A percentile compares a stretch with the other conserved stretches of the same genome.
These are phyloP conservation scores for Suhomyces prunicola DNA, from an alignment of 805 yeast genomes.

Conservation along the genomic window DNA sequence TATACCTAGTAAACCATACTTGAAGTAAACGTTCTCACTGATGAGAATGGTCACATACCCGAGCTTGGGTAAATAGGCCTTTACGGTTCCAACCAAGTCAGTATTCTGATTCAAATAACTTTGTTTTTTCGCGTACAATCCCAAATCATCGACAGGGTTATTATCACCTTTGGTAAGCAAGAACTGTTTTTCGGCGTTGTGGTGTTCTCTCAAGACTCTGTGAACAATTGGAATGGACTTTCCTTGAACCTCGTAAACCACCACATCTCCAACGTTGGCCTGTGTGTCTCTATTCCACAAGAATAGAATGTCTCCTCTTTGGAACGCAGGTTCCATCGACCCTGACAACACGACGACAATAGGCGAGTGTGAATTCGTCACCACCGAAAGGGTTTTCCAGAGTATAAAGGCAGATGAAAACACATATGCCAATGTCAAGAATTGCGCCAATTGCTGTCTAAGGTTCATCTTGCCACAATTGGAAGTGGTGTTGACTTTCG, in stretches of 20 bases:
- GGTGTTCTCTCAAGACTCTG: constrained; percentile 86
- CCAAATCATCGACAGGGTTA: constrained; percentile 86
- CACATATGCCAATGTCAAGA: constrained; percentile 71
- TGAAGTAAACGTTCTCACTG: constrained; percentile 83
- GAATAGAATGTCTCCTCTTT: constrained; percentile 91
- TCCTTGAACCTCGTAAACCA: constrained; percentile 80
- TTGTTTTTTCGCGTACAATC: constrained; percentile 74
- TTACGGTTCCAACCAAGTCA: constrained; percentile 89
- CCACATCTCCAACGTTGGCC: constrained; percentile 84
- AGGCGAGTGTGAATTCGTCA: constrained; percentile 85
- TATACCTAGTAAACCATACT: constrained; percentile 70
- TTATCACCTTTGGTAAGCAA: constrained; percentile 95
- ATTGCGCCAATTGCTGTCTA: constrained; percentile 60
- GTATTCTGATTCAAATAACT: constrained; percentile 68
- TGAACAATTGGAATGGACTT: constrained; percentile 95
- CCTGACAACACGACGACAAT: constrained; percentile 96
- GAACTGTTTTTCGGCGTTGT: constrained; percentile 54
- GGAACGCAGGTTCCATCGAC: constrained; percentile 99
- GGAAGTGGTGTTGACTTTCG: not conserved
- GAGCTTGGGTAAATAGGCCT: constrained; percentile 82
- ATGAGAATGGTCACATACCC: constrained; percentile 91
- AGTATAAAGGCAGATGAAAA: constrained; percentile 86
- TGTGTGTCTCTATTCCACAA: constrained; percentile 78
- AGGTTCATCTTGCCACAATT: constrained; percentile 44
- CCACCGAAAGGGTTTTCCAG: constrained; percentile 79